Evolutionary conservation across 257 asterid genomes (phyloP), one percentile per base, ranked within the genome.

Genomic region (Petrea volubilis): DNA sequence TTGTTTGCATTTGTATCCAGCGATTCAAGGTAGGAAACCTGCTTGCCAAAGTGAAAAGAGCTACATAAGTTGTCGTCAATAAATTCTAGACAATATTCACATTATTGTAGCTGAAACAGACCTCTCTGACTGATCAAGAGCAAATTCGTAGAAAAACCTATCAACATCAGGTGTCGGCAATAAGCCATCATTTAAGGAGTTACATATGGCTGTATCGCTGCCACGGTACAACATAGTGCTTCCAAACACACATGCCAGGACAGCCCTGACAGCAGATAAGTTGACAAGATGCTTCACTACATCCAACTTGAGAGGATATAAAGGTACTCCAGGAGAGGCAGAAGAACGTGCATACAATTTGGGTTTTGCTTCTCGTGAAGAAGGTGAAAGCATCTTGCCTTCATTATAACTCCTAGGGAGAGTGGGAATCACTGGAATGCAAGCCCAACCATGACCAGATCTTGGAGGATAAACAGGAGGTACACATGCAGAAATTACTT

Each of bases 401-500:
- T 85, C 95, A 40, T 90, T 74, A 75, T 78, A 71, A 80, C 76
- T 84, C 80, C 79, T 84, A 40, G 92, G 82, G 74, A 82, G 87
- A 38, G 93, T 80, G 66, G 97, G 99, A 78, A 88, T 79, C 43
- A 91, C 97, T 1, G 99, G 97, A 77, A 91, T 85, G 85, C 97
- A 91, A 29, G 97, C 99, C 99, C 99, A 94, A 53, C 97, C 97
- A 77, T 84, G 91, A 74, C 95, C 99, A 57, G 93, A 88, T 76
- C 97, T 88, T 53, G 99, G 96, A 80, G 99, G 99, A 85, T 86
- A 94, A 40, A 94, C 99, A 24, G 99, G 97, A 79, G 99, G 99
- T 60, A 94, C 97, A 78, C 97, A 91, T 20, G 99, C 96, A 67
- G 99, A 89, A 64, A 94, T 86, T 70, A 94, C 90, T 88, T 94